phyloP scores from a whole-genome alignment of 768 basidiomycete genomes.

The Kwoniella heveanensis region DNA sequence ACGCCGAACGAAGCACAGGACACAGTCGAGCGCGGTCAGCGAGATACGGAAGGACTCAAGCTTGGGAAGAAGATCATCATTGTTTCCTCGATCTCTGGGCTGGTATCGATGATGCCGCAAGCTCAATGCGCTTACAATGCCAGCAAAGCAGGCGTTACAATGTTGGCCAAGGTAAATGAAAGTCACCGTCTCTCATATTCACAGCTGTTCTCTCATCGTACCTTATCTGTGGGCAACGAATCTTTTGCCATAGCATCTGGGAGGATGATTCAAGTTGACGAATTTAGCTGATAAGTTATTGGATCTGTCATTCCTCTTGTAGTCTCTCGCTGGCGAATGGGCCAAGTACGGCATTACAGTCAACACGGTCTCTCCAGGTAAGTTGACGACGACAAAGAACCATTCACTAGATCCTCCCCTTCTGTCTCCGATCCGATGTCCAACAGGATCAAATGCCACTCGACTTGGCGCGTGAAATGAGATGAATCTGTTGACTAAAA shows the following conservation, averaged over 20 bases:
- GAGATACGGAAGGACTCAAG: conserved; percentile 25
- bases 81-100: conserved; percentile 50
- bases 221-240: too few relatives aligned
- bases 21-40: not conserved
- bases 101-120: conserved; percentile 55
- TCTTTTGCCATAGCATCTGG: too few relatives aligned
- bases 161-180: conserved; percentile 10
- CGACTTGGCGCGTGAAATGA: too few relatives aligned
- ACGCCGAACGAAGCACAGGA: not conserved
- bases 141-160: conserved; percentile 4
- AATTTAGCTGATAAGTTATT: too few relatives aligned
- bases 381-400: conserved; percentile 15
- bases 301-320: not conserved
- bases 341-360: conserved; percentile 50
- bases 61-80: conserved; percentile 51
- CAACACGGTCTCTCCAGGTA: conserved; percentile 51
- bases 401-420: too few relatives aligned
- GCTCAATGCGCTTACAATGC: conserved; percentile 48
- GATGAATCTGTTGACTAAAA: too few relatives aligned
- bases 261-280: too few relatives aligned
- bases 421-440: too few relatives aligned
- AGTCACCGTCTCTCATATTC: too few relatives aligned
- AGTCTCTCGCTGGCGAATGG: conserved; percentile 54
- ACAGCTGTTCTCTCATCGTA: too few relatives aligned
- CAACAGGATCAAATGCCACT: too few relatives aligned